These are phyloP conservation scores for Boletus holoroseus DNA, from an alignment of 1,284 basidiomycete genomes.

Conservation along the genomic window DNA sequence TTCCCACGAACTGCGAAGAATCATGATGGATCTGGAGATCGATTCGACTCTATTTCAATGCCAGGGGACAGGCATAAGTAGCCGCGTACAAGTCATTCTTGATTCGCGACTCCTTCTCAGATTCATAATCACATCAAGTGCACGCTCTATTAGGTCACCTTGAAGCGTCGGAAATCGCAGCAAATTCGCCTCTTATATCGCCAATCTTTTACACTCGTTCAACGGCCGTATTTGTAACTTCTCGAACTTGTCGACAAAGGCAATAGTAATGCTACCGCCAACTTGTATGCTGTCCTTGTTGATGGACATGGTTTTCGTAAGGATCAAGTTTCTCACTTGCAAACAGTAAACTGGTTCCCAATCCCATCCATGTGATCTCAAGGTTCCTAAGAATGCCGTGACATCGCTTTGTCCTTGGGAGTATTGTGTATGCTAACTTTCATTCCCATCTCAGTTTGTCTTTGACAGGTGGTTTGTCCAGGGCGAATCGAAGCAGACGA, in stretches of 20 bases:
- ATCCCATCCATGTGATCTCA: neutral
- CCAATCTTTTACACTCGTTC: neutral
- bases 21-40: conserved; percentile 50
- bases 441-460: conserved; percentile 8
- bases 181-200: conserved; percentile 3
- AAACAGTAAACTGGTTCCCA: conserved; percentile 5
- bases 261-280: neutral
- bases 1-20: conserved; percentile 7
- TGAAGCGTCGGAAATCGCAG: conserved; percentile 4
- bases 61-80: conserved; percentile 1
- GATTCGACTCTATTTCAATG: conserved; percentile 4
- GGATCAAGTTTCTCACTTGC: neutral
- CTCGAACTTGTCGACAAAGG: conserved; percentile 4
- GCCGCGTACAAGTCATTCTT: conserved; percentile 1
- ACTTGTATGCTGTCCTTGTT: neutral
- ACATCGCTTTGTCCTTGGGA: conserved; percentile 5
- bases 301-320: neutral
- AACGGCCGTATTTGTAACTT: neutral
- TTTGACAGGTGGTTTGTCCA: conserved; percentile 11
- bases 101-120: conserved; percentile 8
- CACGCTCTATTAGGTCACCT: conserved; percentile 2
- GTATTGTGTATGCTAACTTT: conserved; percentile 8
- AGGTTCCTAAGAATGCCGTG: neutral
- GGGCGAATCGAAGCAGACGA: conserved; percentile 7
- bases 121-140: conserved; percentile 8